Percentiles rank a stretch among this genome's conserved stretches.
Evolutionary conservation across 2,329 filamentous ascomycete genomes (phyloP).

Genomic region (Fusarium nanum): DNA sequence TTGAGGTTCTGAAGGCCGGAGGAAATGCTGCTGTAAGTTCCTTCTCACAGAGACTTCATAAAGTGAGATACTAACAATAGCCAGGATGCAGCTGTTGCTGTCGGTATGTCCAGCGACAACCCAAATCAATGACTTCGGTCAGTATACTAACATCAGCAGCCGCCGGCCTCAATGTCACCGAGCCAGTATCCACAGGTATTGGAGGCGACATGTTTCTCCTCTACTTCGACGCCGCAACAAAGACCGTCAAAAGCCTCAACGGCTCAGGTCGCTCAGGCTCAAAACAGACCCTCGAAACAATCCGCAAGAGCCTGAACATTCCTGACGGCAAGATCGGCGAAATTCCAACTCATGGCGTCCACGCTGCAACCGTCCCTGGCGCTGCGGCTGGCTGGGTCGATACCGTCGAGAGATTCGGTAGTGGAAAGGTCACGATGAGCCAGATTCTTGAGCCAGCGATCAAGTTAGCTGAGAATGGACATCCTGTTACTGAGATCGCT

Average conservation of each 20-base stretch:
- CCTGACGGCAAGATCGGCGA: slow-evolving; percentile 64
- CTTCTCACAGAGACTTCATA: too few relatives aligned
- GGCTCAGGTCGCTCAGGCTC: slow-evolving; percentile 87
- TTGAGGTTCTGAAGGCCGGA: slow-evolving; percentile 84
- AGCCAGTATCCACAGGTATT: slow-evolving; percentile 92
- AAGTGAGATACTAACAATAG: slow-evolving; percentile 6
- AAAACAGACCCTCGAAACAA: slow-evolving; percentile 74
- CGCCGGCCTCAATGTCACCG: slow-evolving; percentile 91
- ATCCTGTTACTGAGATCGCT: slow-evolving; percentile 86
- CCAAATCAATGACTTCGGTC: rapidly evolving
- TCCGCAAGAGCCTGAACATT: slow-evolving; percentile 77
- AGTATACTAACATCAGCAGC: slow-evolving; percentile 61
- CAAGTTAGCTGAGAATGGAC: slow-evolving; percentile 86
- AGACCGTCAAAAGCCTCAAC: slow-evolving; percentile 87
- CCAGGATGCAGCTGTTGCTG: slow-evolving; percentile 94
- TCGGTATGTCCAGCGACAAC: slow-evolving; percentile 65
- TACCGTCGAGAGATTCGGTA: slow-evolving; percentile 87
- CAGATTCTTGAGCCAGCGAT: slow-evolving; percentile 87
- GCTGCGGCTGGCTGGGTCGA: slow-evolving; percentile 95
- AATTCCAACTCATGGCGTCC: slow-evolving; percentile 81
- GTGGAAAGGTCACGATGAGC: slow-evolving; percentile 80
- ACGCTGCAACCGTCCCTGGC: slow-evolving; percentile 88
- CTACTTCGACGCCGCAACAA: slow-evolving; percentile 86
- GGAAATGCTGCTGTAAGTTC: slow-evolving; percentile 89
- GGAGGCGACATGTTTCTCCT: slow-evolving; percentile 98